Base-by-base conservation (phyloP, 345 rosid genomes). In the Pistacia integerrima region DNA sequence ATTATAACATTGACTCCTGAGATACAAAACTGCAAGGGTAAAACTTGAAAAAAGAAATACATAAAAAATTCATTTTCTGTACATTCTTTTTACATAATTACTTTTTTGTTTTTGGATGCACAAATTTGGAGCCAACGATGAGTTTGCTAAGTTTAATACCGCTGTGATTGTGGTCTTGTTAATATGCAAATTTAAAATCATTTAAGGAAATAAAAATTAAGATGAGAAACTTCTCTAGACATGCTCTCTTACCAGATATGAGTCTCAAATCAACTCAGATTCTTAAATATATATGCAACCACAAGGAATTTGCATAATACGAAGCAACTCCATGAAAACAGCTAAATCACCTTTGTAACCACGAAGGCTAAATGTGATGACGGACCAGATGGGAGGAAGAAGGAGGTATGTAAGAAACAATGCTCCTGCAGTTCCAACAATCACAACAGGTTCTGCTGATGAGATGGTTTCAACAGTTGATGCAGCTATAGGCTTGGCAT, bases 371-470 rank as follows among this genome's bases (percentile, higher is more conserved):
- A 81, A 93, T 73, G 99, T 83, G 64, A 95, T 58, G 63, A 71
- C 80, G 59, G 99, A 93, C 88, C 90, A 95, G 69, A 95, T 83
- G 52, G 98, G 88, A 80, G 99, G 99, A 28, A 90, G 22, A 44
- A 93, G 84, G 63, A 95, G 90, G 86, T 89, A 95, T 14, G 89
- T 79, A 61, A 90, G 67, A 72, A 88, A 86, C n/a, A 85, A 77
- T 11, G 87, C 93, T 67, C 97, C 98, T 61, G 87, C 92, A 72
- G 91, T 77, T 87, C 83, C 97, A n/a, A 81, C 85, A 67, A 95
- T 79, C 74, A 89, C 90, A 65, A 74, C 80, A 25, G 99, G 99
- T 52, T 91, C 97, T 60, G 94, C 74, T 22, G 99, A 78, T 62
- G 93, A 84, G 69, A 95, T 85, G 54, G 90, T 84, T 70, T 95